Evolutionary conservation across 768 basidiomycete genomes (phyloP).

Genomic region (Naganishia onofrii): DNA sequence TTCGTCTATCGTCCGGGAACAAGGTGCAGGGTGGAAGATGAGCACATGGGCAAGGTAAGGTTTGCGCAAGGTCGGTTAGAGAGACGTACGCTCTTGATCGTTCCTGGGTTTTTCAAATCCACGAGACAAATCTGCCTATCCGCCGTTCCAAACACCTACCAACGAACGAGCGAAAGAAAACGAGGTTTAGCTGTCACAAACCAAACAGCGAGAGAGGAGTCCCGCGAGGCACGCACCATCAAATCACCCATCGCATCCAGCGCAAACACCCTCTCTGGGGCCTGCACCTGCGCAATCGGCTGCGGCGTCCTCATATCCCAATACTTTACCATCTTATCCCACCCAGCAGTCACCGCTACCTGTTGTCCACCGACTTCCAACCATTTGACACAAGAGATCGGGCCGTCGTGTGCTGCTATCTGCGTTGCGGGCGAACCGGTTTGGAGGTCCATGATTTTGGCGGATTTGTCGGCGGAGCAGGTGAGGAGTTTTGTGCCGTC

Average conservation of each 20-base stretch:
- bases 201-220: too few species aligned
- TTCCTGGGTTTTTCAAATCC: conserved; percentile 77
- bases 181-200: too few species aligned
- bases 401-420: conserved; percentile 86
- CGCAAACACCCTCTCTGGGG: conserved; percentile 88
- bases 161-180: too few species aligned
- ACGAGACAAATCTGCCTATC: conserved; percentile 87
- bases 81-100: conserved; percentile 66
- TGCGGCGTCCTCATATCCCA: conserved; percentile 81
- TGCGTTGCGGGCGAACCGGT: conserved; percentile 72
- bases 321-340: conserved; percentile 98
- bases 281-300: conserved; percentile 71
- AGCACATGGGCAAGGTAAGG: not conserved
- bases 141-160: conserved; percentile 77
- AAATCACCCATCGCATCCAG: conserved; percentile 77
- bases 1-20: conserved; percentile 59
- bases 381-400: conserved; percentile 77
- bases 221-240: conserved; percentile 60
- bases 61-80: not conserved
- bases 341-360: conserved; percentile 86
- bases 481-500: conserved; percentile 88
- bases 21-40: not conserved
- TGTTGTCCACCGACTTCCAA: conserved; percentile 65
- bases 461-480: conserved; percentile 91
- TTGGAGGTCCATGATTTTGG: conserved; percentile 83